A percentile compares a stretch with the other conserved stretches of the same genome.
Evolutionary conservation across 768 basidiomycete species (phyloP).

Genomic region (Russula virescens): DNA sequence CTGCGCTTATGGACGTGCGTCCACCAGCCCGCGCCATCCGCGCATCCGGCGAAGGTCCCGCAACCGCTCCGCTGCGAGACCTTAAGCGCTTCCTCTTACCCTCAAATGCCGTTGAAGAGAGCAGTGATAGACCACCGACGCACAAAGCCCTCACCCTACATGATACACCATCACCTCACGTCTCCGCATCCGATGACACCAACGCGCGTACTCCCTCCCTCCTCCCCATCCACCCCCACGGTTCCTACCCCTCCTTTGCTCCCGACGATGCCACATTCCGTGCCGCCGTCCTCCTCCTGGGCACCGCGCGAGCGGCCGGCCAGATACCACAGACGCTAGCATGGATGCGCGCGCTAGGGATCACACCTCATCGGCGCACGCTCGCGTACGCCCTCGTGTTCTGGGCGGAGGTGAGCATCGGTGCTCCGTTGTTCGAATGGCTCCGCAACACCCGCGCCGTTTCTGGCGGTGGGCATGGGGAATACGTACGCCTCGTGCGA

Average conservation of each 20-base stretch:
- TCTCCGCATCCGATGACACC: conserved; percentile 8
- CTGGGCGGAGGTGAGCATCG: conserved; percentile 65
- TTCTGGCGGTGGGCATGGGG: background rate
- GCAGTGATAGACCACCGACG: too few relatives aligned
- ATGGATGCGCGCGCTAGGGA: conserved; percentile 63
- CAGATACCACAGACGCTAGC: conserved; percentile 65
- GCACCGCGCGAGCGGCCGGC: conserved; percentile 39
- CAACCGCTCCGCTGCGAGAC: conserved; percentile 29
- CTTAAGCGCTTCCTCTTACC: conserved; percentile 29
- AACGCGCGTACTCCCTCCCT: conserved; percentile 12
- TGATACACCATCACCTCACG: too few relatives aligned
- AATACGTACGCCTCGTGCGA: conserved; percentile 25
- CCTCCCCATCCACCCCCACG: conserved; percentile 12
- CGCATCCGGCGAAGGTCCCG: conserved; percentile 24
- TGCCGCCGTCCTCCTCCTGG: conserved; percentile 57
- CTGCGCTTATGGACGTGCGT: conserved; percentile 32
- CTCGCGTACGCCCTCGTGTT: conserved; percentile 59
- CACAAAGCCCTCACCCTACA: too few relatives aligned
- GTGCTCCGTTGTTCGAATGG: conserved; percentile 52
- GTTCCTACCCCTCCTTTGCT: conserved; percentile 36
- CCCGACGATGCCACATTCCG: conserved; percentile 50
- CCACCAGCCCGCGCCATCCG: conserved; percentile 38
- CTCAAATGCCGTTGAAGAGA: background rate
- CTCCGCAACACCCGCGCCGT: conserved; percentile 28
- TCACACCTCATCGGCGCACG: conserved; percentile 50